Evolutionary conservation across 1,284 basidiomycete genomes (phyloP).

Genomic region (Pseudozyma tsukubaensis): DNA sequence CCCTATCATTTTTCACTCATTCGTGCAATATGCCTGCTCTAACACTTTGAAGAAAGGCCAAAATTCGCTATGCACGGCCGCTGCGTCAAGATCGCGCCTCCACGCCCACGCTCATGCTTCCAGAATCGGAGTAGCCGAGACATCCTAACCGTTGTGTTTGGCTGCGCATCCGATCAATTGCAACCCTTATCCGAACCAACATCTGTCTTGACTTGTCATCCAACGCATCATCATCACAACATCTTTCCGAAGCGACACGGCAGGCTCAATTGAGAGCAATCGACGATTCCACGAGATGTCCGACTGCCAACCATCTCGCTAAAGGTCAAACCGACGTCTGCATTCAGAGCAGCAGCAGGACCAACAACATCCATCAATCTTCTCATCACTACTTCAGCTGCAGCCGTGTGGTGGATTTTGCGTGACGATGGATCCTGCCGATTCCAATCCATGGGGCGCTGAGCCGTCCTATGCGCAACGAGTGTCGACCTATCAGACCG

Average conservation of each 20-base stretch:
- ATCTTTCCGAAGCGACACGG: too few species aligned
- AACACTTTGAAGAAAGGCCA: background rate
- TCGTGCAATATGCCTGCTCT: background rate
- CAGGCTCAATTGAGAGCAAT: too few species aligned
- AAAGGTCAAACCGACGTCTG: background rate
- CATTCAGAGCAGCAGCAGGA: background rate
- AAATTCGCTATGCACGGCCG: conserved; percentile 1
- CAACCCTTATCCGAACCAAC: too few species aligned
- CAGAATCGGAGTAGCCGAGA: conserved; percentile 12
- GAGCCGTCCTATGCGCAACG: conserved; percentile 35
- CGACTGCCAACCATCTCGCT: too few species aligned
- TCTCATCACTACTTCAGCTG: background rate
- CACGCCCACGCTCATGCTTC: conserved; percentile 10
- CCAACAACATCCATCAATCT: background rate
- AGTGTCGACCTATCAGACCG: conserved; percentile 11
- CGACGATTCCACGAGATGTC: too few species aligned
- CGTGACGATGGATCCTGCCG: conserved; percentile 18
- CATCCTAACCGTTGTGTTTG: background rate
- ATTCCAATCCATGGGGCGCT: conserved; percentile 43
- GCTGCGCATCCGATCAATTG: background rate
- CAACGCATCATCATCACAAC: too few species aligned
- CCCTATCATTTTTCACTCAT: background rate
- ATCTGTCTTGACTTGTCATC: too few species aligned
- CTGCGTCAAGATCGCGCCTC: conserved; percentile 11
- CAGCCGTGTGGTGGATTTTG: background rate